phyloP scores from a whole-genome alignment of 495 filamentous ascomycete genomes.

The Tuber magnatum region DNA sequence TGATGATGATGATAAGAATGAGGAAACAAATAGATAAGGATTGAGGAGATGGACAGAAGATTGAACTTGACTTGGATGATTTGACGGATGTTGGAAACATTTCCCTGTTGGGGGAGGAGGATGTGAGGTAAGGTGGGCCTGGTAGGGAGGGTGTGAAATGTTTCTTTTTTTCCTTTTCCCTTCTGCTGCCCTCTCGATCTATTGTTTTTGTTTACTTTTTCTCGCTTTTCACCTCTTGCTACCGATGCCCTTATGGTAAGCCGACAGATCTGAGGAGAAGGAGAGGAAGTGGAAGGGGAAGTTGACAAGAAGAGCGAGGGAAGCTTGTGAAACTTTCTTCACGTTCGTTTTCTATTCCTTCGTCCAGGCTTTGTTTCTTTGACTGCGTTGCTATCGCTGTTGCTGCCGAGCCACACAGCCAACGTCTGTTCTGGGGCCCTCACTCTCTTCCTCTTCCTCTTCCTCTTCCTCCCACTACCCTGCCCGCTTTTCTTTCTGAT shows the following conservation, averaged over 20 bases:
- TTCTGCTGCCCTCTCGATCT: neutral
- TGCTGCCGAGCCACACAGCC: conserved; percentile 36
- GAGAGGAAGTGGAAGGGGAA: no score
- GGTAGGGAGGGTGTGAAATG: neutral
- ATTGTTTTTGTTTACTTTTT: neutral
- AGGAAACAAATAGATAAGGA: neutral
- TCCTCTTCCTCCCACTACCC: conserved; percentile 20
- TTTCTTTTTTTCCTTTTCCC: neutral
- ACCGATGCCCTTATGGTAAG: neutral
- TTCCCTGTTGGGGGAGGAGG: neutral
- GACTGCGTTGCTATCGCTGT: conserved; percentile 24
- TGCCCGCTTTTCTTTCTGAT: conserved; percentile 36
- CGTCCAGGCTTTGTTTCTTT: neutral
- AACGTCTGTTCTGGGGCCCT: conserved; percentile 23
- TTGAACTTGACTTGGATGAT: neutral
- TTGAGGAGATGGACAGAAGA: neutral
- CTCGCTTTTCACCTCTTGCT: neutral
- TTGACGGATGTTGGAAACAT: neutral
- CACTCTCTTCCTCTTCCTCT: conserved; percentile 18
- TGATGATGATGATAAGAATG: neutral
- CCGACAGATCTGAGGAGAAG: neutral
- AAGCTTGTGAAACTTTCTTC: neutral
- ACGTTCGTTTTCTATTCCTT: neutral
- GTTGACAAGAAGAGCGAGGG: neutral
- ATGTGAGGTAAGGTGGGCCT: neutral